Evolutionary conservation across 1,284 basidiomycete genomes (phyloP).

Genomic region (Rhodotorula sp.): DNA sequence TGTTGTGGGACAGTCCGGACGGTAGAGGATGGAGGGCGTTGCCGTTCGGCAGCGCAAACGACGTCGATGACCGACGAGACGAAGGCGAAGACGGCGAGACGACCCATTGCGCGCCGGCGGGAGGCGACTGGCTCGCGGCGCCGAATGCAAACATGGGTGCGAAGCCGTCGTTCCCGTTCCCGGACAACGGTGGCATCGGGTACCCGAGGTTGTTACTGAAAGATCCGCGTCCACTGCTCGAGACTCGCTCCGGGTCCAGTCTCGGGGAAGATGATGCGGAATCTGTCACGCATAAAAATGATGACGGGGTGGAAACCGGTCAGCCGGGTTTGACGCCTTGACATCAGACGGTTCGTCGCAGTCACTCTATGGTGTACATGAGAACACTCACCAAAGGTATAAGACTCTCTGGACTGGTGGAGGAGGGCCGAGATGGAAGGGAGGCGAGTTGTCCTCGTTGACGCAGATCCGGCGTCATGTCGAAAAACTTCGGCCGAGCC

Average conservation of each 20-base stretch:
- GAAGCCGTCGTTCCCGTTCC: not conserved
- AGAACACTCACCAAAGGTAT: not conserved
- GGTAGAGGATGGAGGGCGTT: slow-evolving; percentile 16
- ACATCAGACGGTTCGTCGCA: no score
- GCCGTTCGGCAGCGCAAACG: slow-evolving; percentile 12
- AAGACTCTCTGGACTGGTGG: not conserved
- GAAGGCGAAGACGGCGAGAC: not conserved
- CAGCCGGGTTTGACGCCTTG: not conserved
- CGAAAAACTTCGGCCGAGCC: not conserved
- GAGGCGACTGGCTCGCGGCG: not conserved
- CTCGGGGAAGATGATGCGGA: not conserved
- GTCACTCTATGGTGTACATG: no score
- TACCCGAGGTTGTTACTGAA: not conserved
- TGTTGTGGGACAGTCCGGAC: not conserved
- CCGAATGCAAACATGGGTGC: not conserved
- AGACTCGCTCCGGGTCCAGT: not conserved
- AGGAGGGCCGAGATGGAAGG: slow-evolving; percentile 27
- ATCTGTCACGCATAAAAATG: not conserved
- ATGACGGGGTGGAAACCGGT: not conserved
- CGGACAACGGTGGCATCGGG: not conserved
- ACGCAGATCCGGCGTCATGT: slow-evolving; percentile 1
- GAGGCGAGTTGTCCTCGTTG: slow-evolving; percentile 2
- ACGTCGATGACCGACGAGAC: not conserved
- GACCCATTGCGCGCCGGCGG: not conserved
- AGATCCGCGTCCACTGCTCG: no score